These are phyloP conservation scores for Ophiosphaerella narmari DNA, from an alignment of 2,329 filamentous ascomycete species.

Conservation along the genomic window DNA sequence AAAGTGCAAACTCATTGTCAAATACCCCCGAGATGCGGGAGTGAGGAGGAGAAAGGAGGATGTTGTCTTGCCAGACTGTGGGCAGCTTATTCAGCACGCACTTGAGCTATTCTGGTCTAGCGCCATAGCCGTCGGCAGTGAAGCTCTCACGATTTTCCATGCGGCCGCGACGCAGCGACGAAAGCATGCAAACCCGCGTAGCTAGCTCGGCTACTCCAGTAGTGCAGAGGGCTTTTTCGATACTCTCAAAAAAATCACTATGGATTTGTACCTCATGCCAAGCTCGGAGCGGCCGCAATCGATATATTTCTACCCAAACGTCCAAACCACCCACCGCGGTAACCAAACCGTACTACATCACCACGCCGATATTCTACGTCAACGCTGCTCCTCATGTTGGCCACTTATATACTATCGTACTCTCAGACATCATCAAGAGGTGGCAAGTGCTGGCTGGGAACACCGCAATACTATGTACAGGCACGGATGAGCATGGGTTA, in stretches of 20 bases:
- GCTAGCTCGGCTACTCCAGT: conserved; percentile 21
- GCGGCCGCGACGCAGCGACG: conserved; percentile 16
- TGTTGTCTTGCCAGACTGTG: not conserved
- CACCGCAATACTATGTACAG: conserved; percentile 77
- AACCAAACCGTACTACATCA: conserved; percentile 88
- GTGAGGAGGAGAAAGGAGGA: not conserved
- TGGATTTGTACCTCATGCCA: conserved; percentile 35
- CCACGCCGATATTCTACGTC: conserved; percentile 98
- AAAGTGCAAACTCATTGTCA: not conserved
- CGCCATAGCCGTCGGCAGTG: conserved; percentile 13
- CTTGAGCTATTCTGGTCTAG: not conserved
- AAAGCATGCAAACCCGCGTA: conserved; percentile 38
- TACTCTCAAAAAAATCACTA: conserved; percentile 13
- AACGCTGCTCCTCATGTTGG: conserved; percentile 96
- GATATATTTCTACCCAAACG: conserved; percentile 23
- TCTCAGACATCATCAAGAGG: conserved; percentile 88
- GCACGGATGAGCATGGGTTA: conserved; percentile 96
- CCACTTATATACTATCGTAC: conserved; percentile 90
- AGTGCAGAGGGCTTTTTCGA: conserved; percentile 20
- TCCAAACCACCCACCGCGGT: too few species aligned
- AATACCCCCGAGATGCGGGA: not conserved
- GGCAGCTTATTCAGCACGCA: conserved; percentile 8
- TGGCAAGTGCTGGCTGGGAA: conserved; percentile 80
- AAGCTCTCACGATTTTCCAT: conserved; percentile 18
- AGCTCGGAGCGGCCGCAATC: conserved; percentile 17